phyloP scores from a whole-genome alignment of 352 stramenopile species.

The Phytopythium vexans region DNA sequence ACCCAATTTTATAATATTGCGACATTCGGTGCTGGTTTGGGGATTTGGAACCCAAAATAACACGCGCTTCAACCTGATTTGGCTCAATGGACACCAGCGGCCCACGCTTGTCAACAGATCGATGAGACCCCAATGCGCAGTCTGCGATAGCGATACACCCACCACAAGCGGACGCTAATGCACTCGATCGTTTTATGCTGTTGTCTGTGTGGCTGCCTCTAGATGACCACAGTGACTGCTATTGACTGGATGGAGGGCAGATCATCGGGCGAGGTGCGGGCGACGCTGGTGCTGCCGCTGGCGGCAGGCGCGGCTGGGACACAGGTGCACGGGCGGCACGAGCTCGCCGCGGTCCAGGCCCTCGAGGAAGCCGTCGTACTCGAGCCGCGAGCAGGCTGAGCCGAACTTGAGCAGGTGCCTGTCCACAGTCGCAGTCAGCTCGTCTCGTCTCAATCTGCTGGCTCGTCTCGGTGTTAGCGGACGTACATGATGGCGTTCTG shows the following conservation, averaged over 20 bases:
- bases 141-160: too few species aligned
- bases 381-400: conserved; percentile 30
- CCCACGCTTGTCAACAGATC: too few species aligned
- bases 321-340: conserved; percentile 34
- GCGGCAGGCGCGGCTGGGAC: conserved; percentile 23
- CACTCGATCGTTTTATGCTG: too few species aligned
- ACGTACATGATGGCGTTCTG: conserved; percentile 41
- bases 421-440: neutral
- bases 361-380: conserved; percentile 46
- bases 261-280: too few species aligned
- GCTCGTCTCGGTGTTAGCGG: too few species aligned
- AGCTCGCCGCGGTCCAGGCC: conserved; percentile 43
- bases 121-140: too few species aligned
- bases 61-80: too few species aligned
- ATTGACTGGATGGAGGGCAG: neutral
- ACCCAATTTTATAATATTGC: too few species aligned
- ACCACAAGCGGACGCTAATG: too few species aligned
- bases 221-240: neutral
- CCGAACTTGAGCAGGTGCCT: conserved; percentile 27
- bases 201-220: too few species aligned
- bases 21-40: neutral
- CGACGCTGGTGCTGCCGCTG: conserved; percentile 19
- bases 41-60: neutral
- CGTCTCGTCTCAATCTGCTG: too few species aligned
- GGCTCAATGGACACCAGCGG: too few species aligned